phyloP scores from a whole-genome alignment of 2,329 filamentous ascomycete species.

The Fusarium abutilonis region DNA sequence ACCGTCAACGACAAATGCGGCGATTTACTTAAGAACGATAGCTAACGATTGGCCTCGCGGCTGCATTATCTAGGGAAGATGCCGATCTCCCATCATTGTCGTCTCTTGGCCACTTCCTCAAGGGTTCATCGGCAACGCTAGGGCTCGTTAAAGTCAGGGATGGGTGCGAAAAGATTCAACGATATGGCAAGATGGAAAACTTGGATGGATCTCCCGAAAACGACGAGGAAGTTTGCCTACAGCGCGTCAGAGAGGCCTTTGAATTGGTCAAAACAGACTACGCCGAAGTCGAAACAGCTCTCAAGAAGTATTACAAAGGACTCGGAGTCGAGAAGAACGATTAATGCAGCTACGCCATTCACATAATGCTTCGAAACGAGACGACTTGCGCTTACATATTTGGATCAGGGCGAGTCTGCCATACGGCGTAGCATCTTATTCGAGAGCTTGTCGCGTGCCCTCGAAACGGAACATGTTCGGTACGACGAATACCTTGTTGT shows the following conservation, averaged over 20 bases:
- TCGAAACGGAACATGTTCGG: constrained; percentile 4
- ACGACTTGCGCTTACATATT: neutral
- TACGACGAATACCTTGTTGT: constrained; percentile 9
- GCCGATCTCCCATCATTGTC: constrained; percentile 80
- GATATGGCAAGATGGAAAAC: constrained; percentile 85
- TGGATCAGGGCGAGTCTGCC: constrained; percentile 4
- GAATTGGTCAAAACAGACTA: constrained; percentile 80
- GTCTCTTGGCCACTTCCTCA: constrained; percentile 91
- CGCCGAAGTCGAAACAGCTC: constrained; percentile 72
- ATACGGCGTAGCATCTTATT: constrained; percentile 13
- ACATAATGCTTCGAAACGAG: constrained; percentile 16
- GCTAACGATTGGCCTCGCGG: constrained; percentile 1
- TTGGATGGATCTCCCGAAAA: constrained; percentile 74
- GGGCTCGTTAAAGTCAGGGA: constrained; percentile 92
- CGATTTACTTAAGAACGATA: neutral
- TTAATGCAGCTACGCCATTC: constrained; percentile 15
- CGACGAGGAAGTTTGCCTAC: constrained; percentile 74
- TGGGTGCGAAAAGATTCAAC: constrained; percentile 95
- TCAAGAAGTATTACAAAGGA: constrained; percentile 71
- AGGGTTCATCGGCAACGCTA: constrained; percentile 94
- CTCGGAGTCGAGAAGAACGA: constrained; percentile 35
- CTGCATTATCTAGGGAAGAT: constrained; percentile 61
- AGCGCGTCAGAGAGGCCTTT: constrained; percentile 76
- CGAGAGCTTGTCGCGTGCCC: constrained; percentile 3
- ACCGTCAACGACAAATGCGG: neutral